Conservation (phyloP, 75 land plant species). For the Cupressus sempervirens region DNA sequence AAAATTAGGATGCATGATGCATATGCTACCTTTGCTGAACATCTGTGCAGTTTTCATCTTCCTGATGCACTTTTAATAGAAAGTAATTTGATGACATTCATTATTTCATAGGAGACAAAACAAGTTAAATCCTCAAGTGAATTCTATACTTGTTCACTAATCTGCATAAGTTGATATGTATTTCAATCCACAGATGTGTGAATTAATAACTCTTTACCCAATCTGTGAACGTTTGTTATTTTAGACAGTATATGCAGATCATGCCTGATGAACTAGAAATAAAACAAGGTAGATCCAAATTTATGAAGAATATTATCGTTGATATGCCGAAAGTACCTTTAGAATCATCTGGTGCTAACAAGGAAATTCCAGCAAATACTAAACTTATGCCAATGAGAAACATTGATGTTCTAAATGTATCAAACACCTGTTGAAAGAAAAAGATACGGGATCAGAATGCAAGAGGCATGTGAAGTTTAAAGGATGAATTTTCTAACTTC, state of each 20-base stretch:
- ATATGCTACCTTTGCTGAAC: neutral
- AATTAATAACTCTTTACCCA: neutral
- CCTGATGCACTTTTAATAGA: neutral
- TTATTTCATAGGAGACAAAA: neutral
- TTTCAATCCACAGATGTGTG: neutral
- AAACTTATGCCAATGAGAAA: conserved; percentile 82
- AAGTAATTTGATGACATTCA: neutral
- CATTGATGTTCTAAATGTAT: conserved; percentile 75
- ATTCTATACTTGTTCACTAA: neutral
- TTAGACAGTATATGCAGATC: neutral
- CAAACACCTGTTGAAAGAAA: conserved; percentile 70
- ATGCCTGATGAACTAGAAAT: neutral
- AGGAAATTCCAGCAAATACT: conserved; percentile 90
- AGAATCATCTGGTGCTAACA: conserved; percentile 91
- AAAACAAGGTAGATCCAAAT: neutral
- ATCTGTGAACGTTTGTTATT: neutral
- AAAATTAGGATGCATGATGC: neutral
- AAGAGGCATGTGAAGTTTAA: neutral
- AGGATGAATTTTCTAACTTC: neutral
- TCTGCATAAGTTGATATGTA: neutral
- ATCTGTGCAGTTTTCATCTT: neutral
- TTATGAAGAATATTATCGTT: conserved; percentile 5
- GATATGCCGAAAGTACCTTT: conserved; percentile 49
- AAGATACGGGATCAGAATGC: neutral
- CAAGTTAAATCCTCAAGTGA: neutral